A percentile compares a stretch with the other conserved stretches of the same genome.
Conservation (phyloP, 352 stramenopile species). For the Phytopythium montanum region DNA sequence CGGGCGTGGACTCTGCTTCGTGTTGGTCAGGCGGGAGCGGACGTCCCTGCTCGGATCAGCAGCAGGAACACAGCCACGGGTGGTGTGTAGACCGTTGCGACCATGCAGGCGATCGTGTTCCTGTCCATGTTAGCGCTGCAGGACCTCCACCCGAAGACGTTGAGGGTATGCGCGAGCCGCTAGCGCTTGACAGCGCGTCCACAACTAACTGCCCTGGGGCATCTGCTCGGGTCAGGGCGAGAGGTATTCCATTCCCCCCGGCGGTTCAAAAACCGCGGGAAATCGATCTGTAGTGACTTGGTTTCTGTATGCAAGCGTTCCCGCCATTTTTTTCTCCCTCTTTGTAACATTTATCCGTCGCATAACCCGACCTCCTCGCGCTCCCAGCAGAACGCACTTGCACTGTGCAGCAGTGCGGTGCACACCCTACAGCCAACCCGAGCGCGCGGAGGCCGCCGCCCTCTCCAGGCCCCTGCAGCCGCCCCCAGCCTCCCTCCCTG, state of each 20-base stretch:
- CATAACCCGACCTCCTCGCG: neutral
- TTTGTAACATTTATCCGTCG: neutral
- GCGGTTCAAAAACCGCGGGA: neutral
- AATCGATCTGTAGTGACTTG: neutral
- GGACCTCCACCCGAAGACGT: conserved; percentile 13
- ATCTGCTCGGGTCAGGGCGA: neutral
- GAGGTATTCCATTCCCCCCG: neutral
- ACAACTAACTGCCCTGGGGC: conserved; percentile 3
- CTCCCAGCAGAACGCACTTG: neutral
- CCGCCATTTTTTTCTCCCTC: neutral
- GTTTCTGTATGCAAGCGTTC: neutral
- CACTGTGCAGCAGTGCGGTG: no score
- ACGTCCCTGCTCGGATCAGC: neutral
- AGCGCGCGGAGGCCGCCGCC: neutral
- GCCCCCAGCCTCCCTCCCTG: no score
- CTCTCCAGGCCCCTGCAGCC: no score
- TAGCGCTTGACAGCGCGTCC: conserved; percentile 20
- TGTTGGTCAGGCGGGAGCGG: no score
- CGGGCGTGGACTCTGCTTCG: no score
- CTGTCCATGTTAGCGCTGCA: conserved; percentile 8
- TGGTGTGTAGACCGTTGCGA: conserved; percentile 9
- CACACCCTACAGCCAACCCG: no score
- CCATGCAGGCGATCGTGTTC: conserved; percentile 12
- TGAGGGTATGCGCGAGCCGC: conserved; percentile 10
- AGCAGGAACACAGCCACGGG: conserved; percentile 11